Percentiles rank a stretch among this genome's conserved stretches.
phyloP scores from a whole-genome alignment of 2,329 filamentous ascomycete genomes.

The Curvularia sp. region DNA sequence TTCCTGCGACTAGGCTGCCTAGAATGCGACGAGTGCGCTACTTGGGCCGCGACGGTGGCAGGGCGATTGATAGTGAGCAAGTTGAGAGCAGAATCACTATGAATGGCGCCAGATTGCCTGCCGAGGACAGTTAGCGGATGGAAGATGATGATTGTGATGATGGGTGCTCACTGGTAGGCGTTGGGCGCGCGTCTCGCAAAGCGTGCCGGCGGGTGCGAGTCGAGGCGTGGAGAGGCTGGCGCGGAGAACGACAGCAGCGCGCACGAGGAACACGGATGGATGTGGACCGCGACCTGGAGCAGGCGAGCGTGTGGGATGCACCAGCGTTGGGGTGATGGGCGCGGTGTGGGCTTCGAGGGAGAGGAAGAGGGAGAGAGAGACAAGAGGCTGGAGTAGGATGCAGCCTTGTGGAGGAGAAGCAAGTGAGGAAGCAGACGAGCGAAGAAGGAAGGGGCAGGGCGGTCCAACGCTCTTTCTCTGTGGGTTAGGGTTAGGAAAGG shows the following conservation, averaged over 20 bases:
- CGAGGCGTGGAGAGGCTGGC: conserved; percentile 35
- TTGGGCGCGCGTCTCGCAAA: conserved; percentile 26
- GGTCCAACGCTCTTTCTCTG: conserved; percentile 35
- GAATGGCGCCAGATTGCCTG: conserved; percentile 6
- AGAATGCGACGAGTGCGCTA: conserved; percentile 23
- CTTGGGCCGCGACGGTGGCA: conserved; percentile 21
- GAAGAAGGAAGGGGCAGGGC: conserved; percentile 35
- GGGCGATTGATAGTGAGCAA: conserved; percentile 13
- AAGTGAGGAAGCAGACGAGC: conserved; percentile 36
- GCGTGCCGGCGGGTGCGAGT: conserved; percentile 24
- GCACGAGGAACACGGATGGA: conserved; percentile 26
- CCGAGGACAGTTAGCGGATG: conserved; percentile 6
- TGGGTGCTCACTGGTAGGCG: conserved; percentile 13
- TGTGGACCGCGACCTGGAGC: conserved; percentile 19
- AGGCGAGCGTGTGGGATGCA: conserved; percentile 11
- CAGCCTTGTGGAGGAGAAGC: conserved; percentile 30
- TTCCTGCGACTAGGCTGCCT: conserved; percentile 16
- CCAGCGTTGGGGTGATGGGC: conserved; percentile 20
- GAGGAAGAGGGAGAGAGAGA: background rate
- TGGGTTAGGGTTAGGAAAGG: conserved; percentile 20
- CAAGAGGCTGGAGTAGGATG: conserved; percentile 21
- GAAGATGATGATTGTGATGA: conserved; percentile 7
- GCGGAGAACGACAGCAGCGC: conserved; percentile 37
- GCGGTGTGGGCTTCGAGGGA: conserved; percentile 21
- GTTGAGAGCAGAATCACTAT: conserved; percentile 7